Base-by-base conservation (phyloP, 2,329 filamentous ascomycete species). In the Xylaria sp. region DNA sequence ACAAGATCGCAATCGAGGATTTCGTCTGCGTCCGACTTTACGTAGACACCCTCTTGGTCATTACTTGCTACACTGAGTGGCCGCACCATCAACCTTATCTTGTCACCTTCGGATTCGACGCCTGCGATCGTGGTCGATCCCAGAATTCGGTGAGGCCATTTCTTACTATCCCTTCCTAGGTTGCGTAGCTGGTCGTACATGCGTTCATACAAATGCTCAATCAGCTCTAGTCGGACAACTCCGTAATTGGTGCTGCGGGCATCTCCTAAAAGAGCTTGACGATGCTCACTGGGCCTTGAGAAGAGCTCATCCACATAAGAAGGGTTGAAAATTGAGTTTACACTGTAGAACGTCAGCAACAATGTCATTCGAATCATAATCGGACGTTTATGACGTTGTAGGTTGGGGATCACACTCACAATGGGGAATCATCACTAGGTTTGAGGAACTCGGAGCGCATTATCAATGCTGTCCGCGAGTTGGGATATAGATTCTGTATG, bases 241-340 rank as follows among this genome's bases (percentile, higher is more conserved):
- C 94, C 92, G 80, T 98, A 98, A 84, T 98, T 98, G 69, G 95
- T 98, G 36, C 90, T 90, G 68, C 92, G 91, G 74, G 97, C 93
- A 62, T 90, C 89, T 18, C 85, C 82, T 61, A 97, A 79, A 39
- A 89, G 78, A 70, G 81, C 80, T 67, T 86, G 83, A 58, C 94
- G 91, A 70, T 90, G 85, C 54, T 85, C 83, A 0, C 90, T 82
- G 0, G 91, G 84, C 73, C 91, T 89, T 58, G 88, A 83, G 83
- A 90, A 98, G 74, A 97, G 88, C 54, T 85, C 85, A 79, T 97
- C 92, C 36, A 97, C 90, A 68, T 91, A 92, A 41, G 91, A 90
- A 0, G 95, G 95, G 82, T 98, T 94, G 85, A 98, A 98, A 78
- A 98, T 93, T 77, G 96, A 94, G 80, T 98, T 98, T 75, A 98